Conservation (phyloP, 495 filamentous ascomycete genomes). For the Penicillium lagena region DNA sequence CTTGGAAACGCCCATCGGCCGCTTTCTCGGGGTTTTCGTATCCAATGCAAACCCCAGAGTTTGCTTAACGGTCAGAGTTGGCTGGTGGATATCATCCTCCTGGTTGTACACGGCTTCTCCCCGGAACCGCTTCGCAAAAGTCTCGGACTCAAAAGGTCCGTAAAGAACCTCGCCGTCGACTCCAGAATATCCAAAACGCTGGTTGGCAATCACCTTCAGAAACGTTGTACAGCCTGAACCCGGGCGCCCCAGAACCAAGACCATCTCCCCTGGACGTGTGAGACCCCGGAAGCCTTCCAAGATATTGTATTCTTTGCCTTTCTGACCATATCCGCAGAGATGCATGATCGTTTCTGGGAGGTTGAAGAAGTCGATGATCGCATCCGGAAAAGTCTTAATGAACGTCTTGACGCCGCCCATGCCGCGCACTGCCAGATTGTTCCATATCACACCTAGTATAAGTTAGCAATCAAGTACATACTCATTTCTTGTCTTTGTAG, state of each 20-base stretch:
- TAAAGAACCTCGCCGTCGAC: conserved; percentile 76
- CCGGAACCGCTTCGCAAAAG: conserved; percentile 60
- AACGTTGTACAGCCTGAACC: conserved; percentile 87
- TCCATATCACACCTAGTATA: conserved; percentile 63
- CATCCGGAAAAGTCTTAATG: conserved; percentile 78
- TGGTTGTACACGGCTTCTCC: conserved; percentile 84
- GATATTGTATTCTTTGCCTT: conserved; percentile 59
- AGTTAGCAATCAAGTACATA: background rate
- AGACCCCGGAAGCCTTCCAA: conserved; percentile 51
- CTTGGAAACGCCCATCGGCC: conserved; percentile 59
- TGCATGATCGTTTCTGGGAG: conserved; percentile 51
- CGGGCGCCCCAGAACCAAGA: conserved; percentile 79
- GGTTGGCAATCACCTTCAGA: conserved; percentile 77
- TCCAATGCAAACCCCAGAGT: conserved; percentile 80
- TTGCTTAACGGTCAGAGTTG: conserved; percentile 76
- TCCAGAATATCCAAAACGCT: conserved; percentile 69
- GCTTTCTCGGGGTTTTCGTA: conserved; percentile 69
- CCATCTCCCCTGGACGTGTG: conserved; percentile 78
- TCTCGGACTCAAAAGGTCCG: conserved; percentile 58
- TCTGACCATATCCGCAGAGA: conserved; percentile 53
- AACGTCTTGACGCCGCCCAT: conserved; percentile 69
- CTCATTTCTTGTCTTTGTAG: background rate
- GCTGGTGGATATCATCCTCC: conserved; percentile 77
- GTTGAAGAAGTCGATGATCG: conserved; percentile 72
- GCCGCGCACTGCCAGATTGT: conserved; percentile 69